These are phyloP conservation scores for Petunia hybrid DNA, from an alignment of 305 asterid species.

Conservation along the genomic window DNA sequence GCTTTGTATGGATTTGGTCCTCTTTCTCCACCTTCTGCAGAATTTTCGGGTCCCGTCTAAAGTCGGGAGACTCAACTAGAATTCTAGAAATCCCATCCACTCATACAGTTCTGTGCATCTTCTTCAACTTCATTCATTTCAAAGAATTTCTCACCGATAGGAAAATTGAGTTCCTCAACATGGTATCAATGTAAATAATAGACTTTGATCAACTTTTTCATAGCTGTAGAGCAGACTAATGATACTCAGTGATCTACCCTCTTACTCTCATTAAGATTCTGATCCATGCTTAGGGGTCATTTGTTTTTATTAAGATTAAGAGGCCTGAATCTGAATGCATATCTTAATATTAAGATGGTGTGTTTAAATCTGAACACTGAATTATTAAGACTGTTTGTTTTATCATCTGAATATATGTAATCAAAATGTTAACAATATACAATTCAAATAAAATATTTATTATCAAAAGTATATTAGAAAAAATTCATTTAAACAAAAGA, in stretches of 20 bases:
- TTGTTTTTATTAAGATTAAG: no score
- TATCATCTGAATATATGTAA: no score
- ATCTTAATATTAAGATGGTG: no score
- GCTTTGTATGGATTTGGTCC: background rate
- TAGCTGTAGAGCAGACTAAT: background rate
- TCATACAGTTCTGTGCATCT: background rate
- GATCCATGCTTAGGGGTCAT: background rate
- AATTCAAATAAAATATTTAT: no score
- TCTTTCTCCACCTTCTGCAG: constrained; percentile 22
- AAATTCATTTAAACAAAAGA: no score
- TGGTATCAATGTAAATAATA: background rate
- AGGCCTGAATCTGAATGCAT: no score
- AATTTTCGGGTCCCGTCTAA: constrained; percentile 18
- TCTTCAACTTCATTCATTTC: background rate
- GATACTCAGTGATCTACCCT: background rate
- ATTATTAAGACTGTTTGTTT: no score
- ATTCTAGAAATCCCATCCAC: background rate
- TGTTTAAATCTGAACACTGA: no score
- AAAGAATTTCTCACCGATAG: background rate
- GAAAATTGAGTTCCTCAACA: background rate
- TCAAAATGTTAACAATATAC: no score
- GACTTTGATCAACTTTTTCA: background rate
- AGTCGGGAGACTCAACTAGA: background rate
- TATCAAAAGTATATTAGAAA: no score
- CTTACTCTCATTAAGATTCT: background rate